phyloP scores from a whole-genome alignment of 73 alveolate species.

The Paraurostyla sp. region DNA sequence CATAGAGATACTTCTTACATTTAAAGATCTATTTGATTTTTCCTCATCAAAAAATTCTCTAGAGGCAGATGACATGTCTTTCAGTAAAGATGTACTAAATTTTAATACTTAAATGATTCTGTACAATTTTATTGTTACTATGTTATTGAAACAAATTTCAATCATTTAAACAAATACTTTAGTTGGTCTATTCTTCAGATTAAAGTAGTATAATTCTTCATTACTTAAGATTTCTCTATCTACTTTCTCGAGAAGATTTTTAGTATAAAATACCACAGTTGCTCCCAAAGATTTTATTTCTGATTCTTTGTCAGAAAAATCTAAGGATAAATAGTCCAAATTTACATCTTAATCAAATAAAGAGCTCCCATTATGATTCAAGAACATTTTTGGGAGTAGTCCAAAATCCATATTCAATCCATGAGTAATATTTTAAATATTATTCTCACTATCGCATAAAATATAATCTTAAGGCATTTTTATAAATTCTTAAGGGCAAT shows the following conservation, averaged over 20 bases:
- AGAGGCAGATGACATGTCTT: too few species aligned
- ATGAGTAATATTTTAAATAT: background rate
- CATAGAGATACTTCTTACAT: background rate
- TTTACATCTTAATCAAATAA: slow-evolving; percentile 24
- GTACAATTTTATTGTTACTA: too few species aligned
- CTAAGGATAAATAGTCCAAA: slow-evolving; percentile 30
- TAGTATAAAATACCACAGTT: background rate
- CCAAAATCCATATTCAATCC: slow-evolving; percentile 32
- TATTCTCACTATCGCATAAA: slow-evolving; percentile 16
- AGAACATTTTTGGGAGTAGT: slow-evolving; percentile 39
- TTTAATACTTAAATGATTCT: too few species aligned
- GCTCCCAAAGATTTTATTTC: slow-evolving; percentile 1
- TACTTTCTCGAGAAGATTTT: slow-evolving; percentile 15
- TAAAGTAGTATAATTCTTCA: slow-evolving; percentile 26
- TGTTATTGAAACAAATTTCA: slow-evolving; percentile 29
- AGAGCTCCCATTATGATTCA: background rate
- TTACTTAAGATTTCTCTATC: slow-evolving; percentile 37
- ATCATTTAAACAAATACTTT: slow-evolving; percentile 33
- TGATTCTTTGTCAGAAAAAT: slow-evolving; percentile 9
- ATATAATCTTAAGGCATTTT: slow-evolving; percentile 44
- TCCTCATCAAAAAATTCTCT: too few species aligned
- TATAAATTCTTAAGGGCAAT: background rate
- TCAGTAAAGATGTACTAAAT: too few species aligned
- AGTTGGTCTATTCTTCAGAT: background rate
- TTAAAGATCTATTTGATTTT: too few species aligned